These are phyloP conservation scores for Amborella trichopoda DNA, from an alignment of 164 flowering plant species.

Conservation along the genomic window DNA sequence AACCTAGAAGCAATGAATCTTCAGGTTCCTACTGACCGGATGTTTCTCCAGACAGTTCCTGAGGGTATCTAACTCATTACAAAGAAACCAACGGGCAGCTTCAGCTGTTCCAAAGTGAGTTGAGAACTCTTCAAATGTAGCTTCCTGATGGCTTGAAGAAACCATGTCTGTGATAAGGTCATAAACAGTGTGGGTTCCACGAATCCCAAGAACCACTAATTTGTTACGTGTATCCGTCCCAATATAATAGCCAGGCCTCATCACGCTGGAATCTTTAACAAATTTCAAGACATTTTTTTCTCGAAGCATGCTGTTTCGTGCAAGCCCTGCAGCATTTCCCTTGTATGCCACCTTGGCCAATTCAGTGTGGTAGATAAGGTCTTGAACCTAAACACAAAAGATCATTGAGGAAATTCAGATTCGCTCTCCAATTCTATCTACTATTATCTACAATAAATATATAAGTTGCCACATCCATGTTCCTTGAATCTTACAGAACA, in stretches of 20 bases:
- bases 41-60: slow-evolving; percentile 61
- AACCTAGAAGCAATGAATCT: background rate
- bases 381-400: slow-evolving; percentile 47
- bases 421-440: background rate
- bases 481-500: background rate
- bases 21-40: slow-evolving; percentile 62
- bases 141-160: slow-evolving; percentile 60
- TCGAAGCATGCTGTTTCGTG: slow-evolving; percentile 72
- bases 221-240: slow-evolving; percentile 65
- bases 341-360: slow-evolving; percentile 75
- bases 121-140: slow-evolving; percentile 78
- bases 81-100: slow-evolving; percentile 93
- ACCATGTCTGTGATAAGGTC: slow-evolving; percentile 83
- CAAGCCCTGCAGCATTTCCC: slow-evolving; percentile 45
- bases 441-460: background rate
- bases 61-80: slow-evolving; percentile 64
- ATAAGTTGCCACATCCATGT: background rate
- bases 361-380: slow-evolving; percentile 78
- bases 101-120: slow-evolving; percentile 93
- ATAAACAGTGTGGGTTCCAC: slow-evolving; percentile 85
- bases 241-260: slow-evolving; percentile 95
- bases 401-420: background rate
- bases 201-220: slow-evolving; percentile 77
- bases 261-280: slow-evolving; percentile 53
- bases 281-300: slow-evolving; percentile 68